phyloP scores from a whole-genome alignment of 2,329 filamentous ascomycete genomes.

The Trichophaea hybrida region DNA sequence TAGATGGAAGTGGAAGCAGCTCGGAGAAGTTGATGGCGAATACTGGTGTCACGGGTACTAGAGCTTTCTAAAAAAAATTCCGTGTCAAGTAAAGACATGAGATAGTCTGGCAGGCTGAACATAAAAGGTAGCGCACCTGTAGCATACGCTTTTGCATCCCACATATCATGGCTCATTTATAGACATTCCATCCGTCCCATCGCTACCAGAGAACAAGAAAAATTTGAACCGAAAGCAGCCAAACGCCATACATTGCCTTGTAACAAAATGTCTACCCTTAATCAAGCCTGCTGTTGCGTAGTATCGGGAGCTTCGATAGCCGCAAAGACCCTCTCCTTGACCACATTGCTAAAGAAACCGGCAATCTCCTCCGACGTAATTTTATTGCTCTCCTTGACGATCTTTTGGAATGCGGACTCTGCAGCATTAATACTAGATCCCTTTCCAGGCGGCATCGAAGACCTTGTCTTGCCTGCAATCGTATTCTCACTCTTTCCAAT shows the following conservation, averaged over 20 bases:
- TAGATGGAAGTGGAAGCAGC: no score
- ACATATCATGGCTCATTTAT: no score
- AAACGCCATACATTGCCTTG: not conserved
- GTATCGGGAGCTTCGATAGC: constrained; percentile 3
- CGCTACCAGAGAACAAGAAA: not conserved
- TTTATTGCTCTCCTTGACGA: constrained; percentile 43
- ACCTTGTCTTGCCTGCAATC: constrained; percentile 28
- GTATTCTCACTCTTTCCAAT: constrained; percentile 44
- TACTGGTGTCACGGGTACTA: no score
- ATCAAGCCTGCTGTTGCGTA: not conserved
- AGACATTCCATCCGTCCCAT: not conserved
- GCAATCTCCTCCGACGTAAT: constrained; percentile 42
- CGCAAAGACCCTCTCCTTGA: constrained; percentile 27
- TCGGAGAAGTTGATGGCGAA: no score
- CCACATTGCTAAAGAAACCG: constrained; percentile 32
- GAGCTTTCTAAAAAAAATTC: no score
- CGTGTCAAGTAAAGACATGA: no score
- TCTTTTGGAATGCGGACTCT: constrained; percentile 38
- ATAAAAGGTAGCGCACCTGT: no score
- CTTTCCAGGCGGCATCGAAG: constrained; percentile 29
- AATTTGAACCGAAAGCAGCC: not conserved
- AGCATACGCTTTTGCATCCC: no score
- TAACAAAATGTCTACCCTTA: not conserved
- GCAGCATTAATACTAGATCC: constrained; percentile 27
- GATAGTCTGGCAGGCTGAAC: no score